Base-by-base conservation (phyloP, 2,329 filamentous ascomycete genomes). In the Paracoccidioides brasiliensis region DNA sequence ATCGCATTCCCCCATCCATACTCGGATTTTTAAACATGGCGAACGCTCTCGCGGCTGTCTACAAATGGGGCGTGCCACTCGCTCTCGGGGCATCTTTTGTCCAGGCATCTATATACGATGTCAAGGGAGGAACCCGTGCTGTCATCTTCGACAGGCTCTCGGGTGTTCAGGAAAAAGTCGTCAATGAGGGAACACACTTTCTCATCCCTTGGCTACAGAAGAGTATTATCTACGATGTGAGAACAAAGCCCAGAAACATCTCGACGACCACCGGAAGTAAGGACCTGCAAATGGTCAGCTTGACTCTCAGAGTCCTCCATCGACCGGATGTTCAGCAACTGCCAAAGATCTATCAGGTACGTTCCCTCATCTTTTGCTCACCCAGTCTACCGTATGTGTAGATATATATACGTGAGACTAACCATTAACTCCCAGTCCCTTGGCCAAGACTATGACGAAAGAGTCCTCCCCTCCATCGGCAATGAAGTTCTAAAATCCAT, bases 401-500 rank as follows among this genome's bases (percentile, higher is more conserved):
- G 22, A 37, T 45, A 38, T 49, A 3, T 48, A 14, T 54, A 2
- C 32, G 33, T 9, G 28, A 43, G 42, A 15, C 40, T 48, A 49
- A 55, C 40, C 35, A n/a, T 52, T 56, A 32, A 41, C 12, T n/a
- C 22, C 30, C 63, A 97, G 91, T 93, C 90, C 70, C 91, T 98
- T 72, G 93, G 93, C 69, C 86, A 85, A 76, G 93, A 98, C 73
- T 98, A 98, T 78, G 93, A 98, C 72, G 93, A 98, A 81, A 83
- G 93, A 73, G 93, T 98, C 57, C 85, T 98, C 65, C 93, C 93
- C 51, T 96, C 90, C 63, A 98, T 98, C 74, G 93, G 94, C 66
- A 98, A 98, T 78, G 93, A 98, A 82, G 93, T 98, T 65, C 84
- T 98, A 70, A 98, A 98, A 79, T 83, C 90, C 66, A 96, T 98